Conservation (phyloP, 176 grass and related monocot species). For the Carex kokanica region DNA sequence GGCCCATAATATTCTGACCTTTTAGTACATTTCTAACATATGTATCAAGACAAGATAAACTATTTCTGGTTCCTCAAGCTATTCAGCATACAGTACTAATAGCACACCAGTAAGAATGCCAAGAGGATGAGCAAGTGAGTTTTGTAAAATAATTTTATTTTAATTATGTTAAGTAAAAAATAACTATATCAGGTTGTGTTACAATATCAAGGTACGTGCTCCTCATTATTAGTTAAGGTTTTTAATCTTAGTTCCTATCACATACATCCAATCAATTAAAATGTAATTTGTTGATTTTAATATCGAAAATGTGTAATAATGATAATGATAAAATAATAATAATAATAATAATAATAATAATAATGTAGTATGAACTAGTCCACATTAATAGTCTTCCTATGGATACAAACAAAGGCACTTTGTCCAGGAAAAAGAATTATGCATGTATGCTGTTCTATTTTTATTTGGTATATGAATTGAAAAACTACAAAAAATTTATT, state of each 20-base stretch:
- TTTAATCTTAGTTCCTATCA: background rate
- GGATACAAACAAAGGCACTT: background rate
- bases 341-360: too few relatives aligned
- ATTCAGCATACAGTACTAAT: background rate
- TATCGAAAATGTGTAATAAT: background rate
- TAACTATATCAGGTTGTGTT: background rate
- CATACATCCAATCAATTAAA: background rate
- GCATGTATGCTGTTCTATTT: constrained; percentile 3
- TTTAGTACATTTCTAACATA: too few relatives aligned
- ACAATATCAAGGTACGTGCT: background rate
- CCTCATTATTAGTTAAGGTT: background rate
- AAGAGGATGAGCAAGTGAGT: background rate
- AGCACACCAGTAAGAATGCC: background rate
- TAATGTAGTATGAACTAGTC: background rate
- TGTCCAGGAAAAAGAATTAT: background rate
- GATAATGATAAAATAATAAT: background rate
- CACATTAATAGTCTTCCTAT: background rate
- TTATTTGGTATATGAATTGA: background rate
- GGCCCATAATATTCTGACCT: too few relatives aligned
- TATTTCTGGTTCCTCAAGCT: background rate
- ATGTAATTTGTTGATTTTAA: background rate
- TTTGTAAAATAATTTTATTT: background rate
- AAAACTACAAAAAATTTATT: background rate
- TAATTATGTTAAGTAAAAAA: too few relatives aligned
- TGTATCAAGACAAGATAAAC: background rate